Evolutionary conservation across 768 basidiomycete species (phyloP), one percentile per base, ranked within the genome.

Genomic region (Boletus sp.): DNA sequence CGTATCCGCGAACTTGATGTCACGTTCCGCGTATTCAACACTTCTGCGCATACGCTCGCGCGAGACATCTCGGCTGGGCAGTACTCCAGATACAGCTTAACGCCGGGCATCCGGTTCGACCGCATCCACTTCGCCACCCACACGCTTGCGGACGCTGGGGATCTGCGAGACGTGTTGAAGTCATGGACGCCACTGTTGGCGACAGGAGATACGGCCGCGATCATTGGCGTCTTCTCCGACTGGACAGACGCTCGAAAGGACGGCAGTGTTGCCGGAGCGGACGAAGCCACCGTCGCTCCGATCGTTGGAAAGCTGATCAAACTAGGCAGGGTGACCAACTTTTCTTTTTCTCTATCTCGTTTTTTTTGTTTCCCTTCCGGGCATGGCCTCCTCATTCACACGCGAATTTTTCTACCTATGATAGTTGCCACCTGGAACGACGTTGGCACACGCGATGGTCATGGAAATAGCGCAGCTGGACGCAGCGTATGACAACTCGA

Each of bases 51-150:
- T 21, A 57, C 70, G 9, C 73, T 82, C 43, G 71, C 77, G 4
- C 73, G 64, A 53, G 73, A 74, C 0, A 72, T 81, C 29, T 46
- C 40, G 2, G 34, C 55, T 0, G 65, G 67, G 29, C 11, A 41
- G 1, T 60, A 68, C 23, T 40, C 62, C 5, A 33, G 23, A n/a
- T 59, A 57, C 11, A 65, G 68, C 23, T 48, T 74, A 11, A 64
- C 70, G 5, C 43, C 65, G 1, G 59, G 66, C 3, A 54, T 61
- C 8, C 58, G 60, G 21, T 81, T 80, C 51, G 73, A 80, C 59
- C 72, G 80, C 3, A 71, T 81, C 43, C 69, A 77, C 33, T 70
- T 78, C 7, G 77, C 72, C 9, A 75, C 72, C 1, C 75, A 77
- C 50, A 67, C 72, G 7, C 23, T 74, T 13, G 73, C 77, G 1